Base-by-base conservation (phyloP, 129 eudicot species). In the Solidago caesia region DNA sequence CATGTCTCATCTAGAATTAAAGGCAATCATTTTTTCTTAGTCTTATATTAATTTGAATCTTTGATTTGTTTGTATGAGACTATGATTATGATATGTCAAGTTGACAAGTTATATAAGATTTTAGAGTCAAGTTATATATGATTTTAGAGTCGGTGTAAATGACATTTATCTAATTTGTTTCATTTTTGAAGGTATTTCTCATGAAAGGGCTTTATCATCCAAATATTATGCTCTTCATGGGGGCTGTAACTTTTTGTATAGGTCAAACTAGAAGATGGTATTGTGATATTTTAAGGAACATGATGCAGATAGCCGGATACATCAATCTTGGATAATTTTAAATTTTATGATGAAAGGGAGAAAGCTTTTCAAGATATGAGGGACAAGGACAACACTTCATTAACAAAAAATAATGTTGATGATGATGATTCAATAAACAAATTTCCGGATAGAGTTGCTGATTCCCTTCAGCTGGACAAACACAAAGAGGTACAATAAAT, bases 121-220 rank as follows among this genome's bases (percentile, higher is more conserved):
- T 29, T 10, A 41, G 43, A 21, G 53, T 21, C 39, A 33, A 33
- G 2, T 33, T 33, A 33, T 25, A 8, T 47, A 25, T 12, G 10
- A 21, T 14, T 45, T 16, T 8, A 12, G 46, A 73, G 68, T 14
- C 4, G 69, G 68, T 21, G 3, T 61, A 27, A 14, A 12, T 2
- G 67, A 41, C 25, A 62, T 73, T 33, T 71, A 72, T 56, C 7
- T 58, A 43, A 43, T 5, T 16, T 72, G n/a, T 73, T 60, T 29
- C 5, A 14, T 7, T 48, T 75, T 52, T 89, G 71, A 63, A 87
- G 96, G 88, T 85, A 44, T 89, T 88, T 52, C 72, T 89, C 52
- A 89, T 89, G 96, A 89, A 84, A 80, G 77, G 86, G 59, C 88
- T 89, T 46, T 79, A 89, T 57, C 92, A 89, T 80, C 96, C 92